Conservation (phyloP, 768 basidiomycete species). For the Phaffia tasmanica region DNA sequence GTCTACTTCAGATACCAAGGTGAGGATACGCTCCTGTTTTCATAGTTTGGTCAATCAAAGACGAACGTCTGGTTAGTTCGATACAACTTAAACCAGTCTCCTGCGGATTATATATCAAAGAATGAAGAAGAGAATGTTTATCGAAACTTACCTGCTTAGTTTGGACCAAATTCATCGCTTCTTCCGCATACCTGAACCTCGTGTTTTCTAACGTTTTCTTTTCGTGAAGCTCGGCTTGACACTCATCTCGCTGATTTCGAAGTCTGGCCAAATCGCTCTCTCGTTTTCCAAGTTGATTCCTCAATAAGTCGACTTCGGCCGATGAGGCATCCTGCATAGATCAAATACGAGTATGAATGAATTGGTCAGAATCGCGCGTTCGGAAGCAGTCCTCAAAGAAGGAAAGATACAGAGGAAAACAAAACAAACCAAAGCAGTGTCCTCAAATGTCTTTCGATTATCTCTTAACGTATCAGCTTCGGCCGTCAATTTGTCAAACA, state of each 20-base stretch:
- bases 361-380: background rate
- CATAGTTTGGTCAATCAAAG: background rate
- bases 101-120: too few relatives aligned
- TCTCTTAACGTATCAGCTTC: slow-evolving; percentile 33
- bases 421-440: slow-evolving; percentile 24
- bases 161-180: slow-evolving; percentile 56
- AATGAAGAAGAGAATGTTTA: slow-evolving; percentile 11
- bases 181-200: slow-evolving; percentile 51
- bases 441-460: slow-evolving; percentile 28
- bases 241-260: slow-evolving; percentile 43
- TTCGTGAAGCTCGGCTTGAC: slow-evolving; percentile 53
- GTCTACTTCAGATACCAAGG: slow-evolving; percentile 59
- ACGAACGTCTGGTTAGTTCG: background rate
- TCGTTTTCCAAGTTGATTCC: slow-evolving; percentile 31
- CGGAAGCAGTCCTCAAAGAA: too few relatives aligned
- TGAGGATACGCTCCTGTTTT: slow-evolving; percentile 57
- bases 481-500: slow-evolving; percentile 34
- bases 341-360: background rate
- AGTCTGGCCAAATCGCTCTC: slow-evolving; percentile 39
- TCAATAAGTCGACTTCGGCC: slow-evolving; percentile 43
- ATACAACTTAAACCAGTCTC: too few relatives aligned
- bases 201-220: slow-evolving; percentile 53
- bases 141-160: slow-evolving; percentile 46
- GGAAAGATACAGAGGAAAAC: background rate
- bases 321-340: slow-evolving; percentile 28